Percentiles rank a stretch among this genome's conserved stretches.
These are phyloP conservation scores for Cercospora nicotianae DNA, from an alignment of 2,329 filamentous ascomycete species.

Conservation along the genomic window DNA sequence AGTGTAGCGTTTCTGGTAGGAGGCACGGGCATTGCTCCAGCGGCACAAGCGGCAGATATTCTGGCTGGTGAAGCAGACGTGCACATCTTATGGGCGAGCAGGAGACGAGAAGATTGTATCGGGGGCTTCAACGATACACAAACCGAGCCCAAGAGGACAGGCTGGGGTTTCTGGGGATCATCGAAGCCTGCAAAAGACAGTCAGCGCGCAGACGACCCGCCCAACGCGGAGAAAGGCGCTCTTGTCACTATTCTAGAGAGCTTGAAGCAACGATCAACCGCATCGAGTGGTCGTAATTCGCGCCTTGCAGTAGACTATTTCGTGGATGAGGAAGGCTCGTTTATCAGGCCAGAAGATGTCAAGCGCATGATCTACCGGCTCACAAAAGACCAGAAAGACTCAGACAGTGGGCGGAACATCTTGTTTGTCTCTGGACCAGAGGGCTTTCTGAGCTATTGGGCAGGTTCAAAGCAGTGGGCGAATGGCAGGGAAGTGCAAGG, in stretches of 20 bases:
- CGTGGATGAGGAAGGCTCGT: constrained; percentile 74
- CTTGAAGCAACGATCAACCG: constrained; percentile 49
- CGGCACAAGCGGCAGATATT: constrained; percentile 73
- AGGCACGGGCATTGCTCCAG: constrained; percentile 88
- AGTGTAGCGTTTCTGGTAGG: constrained; percentile 82
- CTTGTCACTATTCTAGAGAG: constrained; percentile 64
- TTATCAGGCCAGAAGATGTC: constrained; percentile 54
- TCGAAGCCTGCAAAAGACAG: constrained; percentile 7
- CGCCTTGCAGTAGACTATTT: constrained; percentile 68
- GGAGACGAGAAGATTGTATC: constrained; percentile 63
- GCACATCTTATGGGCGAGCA: constrained; percentile 80
- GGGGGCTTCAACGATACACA: constrained; percentile 58
- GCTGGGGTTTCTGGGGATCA: constrained; percentile 25
- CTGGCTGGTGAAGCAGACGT: constrained; percentile 54
- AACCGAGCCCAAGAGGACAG: constrained; percentile 16
- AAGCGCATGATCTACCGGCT: constrained; percentile 28
- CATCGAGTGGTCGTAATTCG: constrained; percentile 32
- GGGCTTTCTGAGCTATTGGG: constrained; percentile 79
- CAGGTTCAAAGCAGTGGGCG: constrained; percentile 76
- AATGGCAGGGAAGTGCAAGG: constrained; percentile 74
- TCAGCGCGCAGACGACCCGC: constrained; percentile 1
- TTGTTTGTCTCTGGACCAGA: constrained; percentile 89
- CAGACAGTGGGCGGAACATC: constrained; percentile 55
- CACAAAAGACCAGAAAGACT: constrained; percentile 30
- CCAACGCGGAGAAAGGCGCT: constrained; percentile 42